These are phyloP conservation scores for Aspergillus sp. DNA, from an alignment of 2,329 filamentous ascomycete species.

Conservation along the genomic window DNA sequence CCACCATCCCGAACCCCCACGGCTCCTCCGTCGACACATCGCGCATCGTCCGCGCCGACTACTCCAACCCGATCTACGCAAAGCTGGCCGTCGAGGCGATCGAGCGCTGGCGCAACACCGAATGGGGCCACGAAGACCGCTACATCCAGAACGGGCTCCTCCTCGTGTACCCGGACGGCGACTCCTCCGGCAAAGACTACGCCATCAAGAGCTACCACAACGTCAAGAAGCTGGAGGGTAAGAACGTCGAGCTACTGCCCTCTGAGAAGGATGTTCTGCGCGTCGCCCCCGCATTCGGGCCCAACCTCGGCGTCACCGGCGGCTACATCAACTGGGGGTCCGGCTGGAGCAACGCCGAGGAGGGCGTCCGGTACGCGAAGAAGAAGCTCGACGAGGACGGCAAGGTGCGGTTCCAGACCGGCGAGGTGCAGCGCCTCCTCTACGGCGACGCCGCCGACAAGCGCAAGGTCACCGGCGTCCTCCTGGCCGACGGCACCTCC, in stretches of 20 bases:
- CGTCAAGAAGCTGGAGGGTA: conserved; percentile 34
- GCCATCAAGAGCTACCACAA: conserved; percentile 41
- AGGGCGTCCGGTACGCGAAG: conserved; percentile 39
- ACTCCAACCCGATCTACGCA: conserved; percentile 75
- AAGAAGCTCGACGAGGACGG: conserved; percentile 34
- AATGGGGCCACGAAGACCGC: conserved; percentile 44
- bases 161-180: conserved; percentile 36
- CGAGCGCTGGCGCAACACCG: conserved; percentile 59
- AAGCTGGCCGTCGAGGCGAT: conserved; percentile 70
- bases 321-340: conserved; percentile 49
- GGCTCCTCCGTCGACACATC: conserved; percentile 61
- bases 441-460: conserved; percentile 9
- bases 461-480: conserved; percentile 46
- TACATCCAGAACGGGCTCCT: conserved; percentile 46
- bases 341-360: conserved; percentile 47
- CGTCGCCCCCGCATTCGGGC: conserved; percentile 35
- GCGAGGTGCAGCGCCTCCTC: conserved; percentile 37
- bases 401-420: conserved; percentile 36
- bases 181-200: conserved; percentile 33
- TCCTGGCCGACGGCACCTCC: conserved; percentile 48
- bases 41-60: conserved; percentile 70
- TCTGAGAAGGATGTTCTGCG: conserved; percentile 33
- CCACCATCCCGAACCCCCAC: conserved; percentile 57
- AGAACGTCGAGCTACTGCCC: conserved; percentile 34
- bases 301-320: conserved; percentile 34